Base-by-base conservation (phyloP, 345 rosid species). In the Ailanthus altissimus region DNA sequence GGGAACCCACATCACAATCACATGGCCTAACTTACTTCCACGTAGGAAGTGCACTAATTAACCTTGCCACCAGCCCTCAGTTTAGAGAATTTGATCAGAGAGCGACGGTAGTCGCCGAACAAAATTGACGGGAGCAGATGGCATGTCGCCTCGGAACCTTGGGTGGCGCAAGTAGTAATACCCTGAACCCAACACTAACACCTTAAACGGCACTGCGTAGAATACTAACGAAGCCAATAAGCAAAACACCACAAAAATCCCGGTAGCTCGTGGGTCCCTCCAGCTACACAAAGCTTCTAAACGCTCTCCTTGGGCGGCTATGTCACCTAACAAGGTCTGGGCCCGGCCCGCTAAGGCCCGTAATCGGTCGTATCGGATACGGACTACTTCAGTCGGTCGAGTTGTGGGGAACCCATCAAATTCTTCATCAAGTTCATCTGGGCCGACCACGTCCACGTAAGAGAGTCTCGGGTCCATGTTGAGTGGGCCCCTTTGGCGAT, bases 211-310 rank as follows among this genome's bases (percentile, higher is more conserved):
- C 5, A 93, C 90, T 18, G 80, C 88, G 53, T 94, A 94, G 32
- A 93, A 91, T 58, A 89, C 46, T 75, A 93, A 69, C 13, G 98
- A 91, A 8, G 92, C 91, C 0, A 86, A 67, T 1, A 93, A 80
- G 80, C 97, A 94, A 49, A 90, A 81, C 80, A 84, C 84, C 79
- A 82, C 91, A 77, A 94, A 91, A 18, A 94, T 88, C 57, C 95
- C 92, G 2, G 94, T 93, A 1, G 98, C 97, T 0, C 98, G 84
- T 51, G 97, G 97, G 56, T 94, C 97, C 81, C 93, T 85, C 98
- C 98, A 94, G 58, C 80, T 91, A 40, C 84, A 90, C 43, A 94
- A 57, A 0, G 97, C 97, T 62, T 94, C 95, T 16, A 94, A 40
- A 13, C 97, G 81, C 84, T 93, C 98, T 23, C 97, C 97, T 70